Evolutionary conservation across 164 flowering plant genomes (phyloP), one percentile per base, ranked within the genome.

Genomic region (Sedum album): DNA sequence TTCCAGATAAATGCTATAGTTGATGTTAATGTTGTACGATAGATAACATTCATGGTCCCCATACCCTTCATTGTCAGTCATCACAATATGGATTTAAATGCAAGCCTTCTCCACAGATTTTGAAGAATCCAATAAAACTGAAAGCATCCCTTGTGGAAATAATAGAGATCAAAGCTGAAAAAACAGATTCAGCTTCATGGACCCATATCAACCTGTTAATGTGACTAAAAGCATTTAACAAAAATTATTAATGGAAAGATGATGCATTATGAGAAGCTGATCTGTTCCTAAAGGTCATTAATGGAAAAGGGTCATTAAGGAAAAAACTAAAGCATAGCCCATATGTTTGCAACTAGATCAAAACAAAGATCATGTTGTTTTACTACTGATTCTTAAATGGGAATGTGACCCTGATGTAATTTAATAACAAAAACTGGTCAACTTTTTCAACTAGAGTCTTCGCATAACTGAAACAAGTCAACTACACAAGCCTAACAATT

Each of bases 401-500:
- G 60, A 55, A 55, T 25, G 31, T 28, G 21, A 2, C 30, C n/a
- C n/a, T n/a, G n/a, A n/a, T n/a, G n/a, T n/a, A n/a, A n/a, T n/a
- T n/a, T n/a, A n/a, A n/a, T n/a, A n/a, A 35, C 38, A 35, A 57
- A 1, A 15, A 20, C 3, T 1, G 10, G 60, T 57, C 62, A 57
- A 57, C 31, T 57, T 13, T 28, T 57, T 57, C 62, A 57, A 28
- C 62, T 15, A 57, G 8, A 53, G 62, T 57, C 62, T 57, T 57
- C 28, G 62, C 2, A 20, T 14, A 33, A 57, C 18, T 33, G 3
- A 57, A 57, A 13, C 33, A 57, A 28, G 62, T 57, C 62, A 57
- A 15, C 62, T 0, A 28, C 33, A 14, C 18, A 13, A 26, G 62
- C 33, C 62, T 57, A 57, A 26, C 33, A 26, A 28, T 2, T 57